Evolutionary conservation across 2,329 filamentous ascomycete genomes (phyloP).

Genomic region (Cladophialophora chaetospira): DNA sequence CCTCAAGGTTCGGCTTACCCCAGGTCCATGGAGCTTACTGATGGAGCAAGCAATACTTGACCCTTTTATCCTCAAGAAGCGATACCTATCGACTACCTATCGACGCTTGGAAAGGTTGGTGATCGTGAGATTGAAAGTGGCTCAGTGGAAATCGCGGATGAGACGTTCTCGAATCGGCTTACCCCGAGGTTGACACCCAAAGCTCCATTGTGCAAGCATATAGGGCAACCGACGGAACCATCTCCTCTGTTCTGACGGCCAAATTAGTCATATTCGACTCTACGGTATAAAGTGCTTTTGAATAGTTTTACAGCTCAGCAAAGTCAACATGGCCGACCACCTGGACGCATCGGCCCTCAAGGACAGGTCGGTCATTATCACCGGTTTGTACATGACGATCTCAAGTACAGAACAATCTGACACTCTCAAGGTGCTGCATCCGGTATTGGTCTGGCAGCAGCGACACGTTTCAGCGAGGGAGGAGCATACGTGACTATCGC

Average conservation of each 20-base stretch:
- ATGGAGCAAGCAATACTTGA: too few relatives aligned
- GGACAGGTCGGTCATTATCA: slow-evolving; percentile 23
- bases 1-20: too few relatives aligned
- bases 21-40: too few relatives aligned
- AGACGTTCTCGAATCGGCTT: neutral
- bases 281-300: too few relatives aligned
- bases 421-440: slow-evolving; percentile 20
- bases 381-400: slow-evolving; percentile 1
- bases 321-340: neutral
- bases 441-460: slow-evolving; percentile 44
- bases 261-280: too few relatives aligned
- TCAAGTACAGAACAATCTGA: neutral
- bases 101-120: too few relatives aligned
- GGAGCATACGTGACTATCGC: slow-evolving; percentile 48
- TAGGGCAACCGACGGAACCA: too few relatives aligned
- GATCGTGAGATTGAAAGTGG: too few relatives aligned
- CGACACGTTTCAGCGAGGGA: slow-evolving; percentile 40
- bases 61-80: too few relatives aligned
- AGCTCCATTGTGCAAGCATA: neutral
- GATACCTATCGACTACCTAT: too few relatives aligned
- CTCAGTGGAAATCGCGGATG: too few relatives aligned
- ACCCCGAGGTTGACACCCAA: neutral
- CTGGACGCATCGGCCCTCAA: slow-evolving; percentile 8
- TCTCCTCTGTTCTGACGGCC: too few relatives aligned
- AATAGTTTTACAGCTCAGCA: neutral